Base-by-base conservation (phyloP, 108 stramenopile species). In the Cyclotella atomus region DNA sequence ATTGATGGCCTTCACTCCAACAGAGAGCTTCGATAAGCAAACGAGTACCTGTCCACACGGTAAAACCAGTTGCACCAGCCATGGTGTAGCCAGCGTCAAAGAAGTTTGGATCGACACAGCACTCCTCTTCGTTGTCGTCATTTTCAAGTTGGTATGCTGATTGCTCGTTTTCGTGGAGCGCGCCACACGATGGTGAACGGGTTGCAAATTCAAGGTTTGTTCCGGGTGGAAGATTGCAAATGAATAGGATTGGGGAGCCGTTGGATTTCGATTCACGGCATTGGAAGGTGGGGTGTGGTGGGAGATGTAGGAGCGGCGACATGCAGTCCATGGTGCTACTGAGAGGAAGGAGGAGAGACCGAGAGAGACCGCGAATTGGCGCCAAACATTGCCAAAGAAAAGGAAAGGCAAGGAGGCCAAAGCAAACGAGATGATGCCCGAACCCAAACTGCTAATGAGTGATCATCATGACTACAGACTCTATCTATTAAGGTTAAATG, bases 51-150 rank as follows among this genome's bases (percentile, higher is more conserved):
- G 87, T 49, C 89, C 89, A 90, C 0, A 90, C 73, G 62, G 86
- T 83, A 75, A 90, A 90, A 0, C 89, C 89, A 1, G 89, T 90
- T 15, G 53, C 32, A 25, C 87, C 89, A 1, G 89, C 89, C 76
- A 85, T 53, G 12, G 84, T 88, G 70, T 88, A 90, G 9, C 85
- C 89, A 14, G 34, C 35, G 71, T 90, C 85, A 65, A 90, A 90
- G 35, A 90, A 87, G 75, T 75, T 69, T 0, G 87, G 89, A 74
- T 90, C 87, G 15, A 89, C 75, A 3, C 62, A 63, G 28, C 36
- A 36, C 2, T 49, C 61, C 43, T 70, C 76, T 25, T 77, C 70
- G 5, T 79, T 57, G 27, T 43, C 41, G n/a, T n/a, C n/a, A n/a
- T n/a, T n/a, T n/a, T n/a, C n/a, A n/a, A n/a, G n/a, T 23, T 52